Evolutionary conservation across 345 rosid species (phyloP), one percentile per base, ranked within the genome.

Genomic region (Eucalyptus sp.): DNA sequence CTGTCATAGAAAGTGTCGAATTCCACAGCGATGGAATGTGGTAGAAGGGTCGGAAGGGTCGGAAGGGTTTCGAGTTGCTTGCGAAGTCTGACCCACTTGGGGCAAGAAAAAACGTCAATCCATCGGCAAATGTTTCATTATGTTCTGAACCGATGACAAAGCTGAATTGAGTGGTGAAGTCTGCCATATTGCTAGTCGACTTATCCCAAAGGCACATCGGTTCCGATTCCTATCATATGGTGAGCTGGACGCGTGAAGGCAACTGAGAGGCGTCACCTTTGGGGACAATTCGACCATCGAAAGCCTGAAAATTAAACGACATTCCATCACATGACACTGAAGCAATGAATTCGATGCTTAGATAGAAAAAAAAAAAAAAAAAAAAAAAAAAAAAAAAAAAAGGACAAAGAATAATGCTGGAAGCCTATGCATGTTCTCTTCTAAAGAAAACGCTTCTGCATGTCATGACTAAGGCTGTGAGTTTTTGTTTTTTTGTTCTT

Each of bases 21-120:
- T 52, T 91, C 90, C 50, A 91, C 91, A 1, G 90, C 90, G 25
- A 91, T 87, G 27, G 27, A 91, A 79, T 22, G 46, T 71, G 24
- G 88, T 25, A 41, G 91, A 41, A 13, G 13, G 83, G 31, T 33
- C 46, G n/a, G 91, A 41, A 13, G 13, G 83, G 31, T 33, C 46
- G n/a, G 27, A 33, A 24, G 68, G 64, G 54, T 41, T 50, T 50
- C 41, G 46, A 44, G 41, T 16, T 24, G 46, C 89, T 62, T 4
- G 66, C 48, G 27, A 87, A 8, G 86, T 31, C 12, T 3, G 87
- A 86, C 1, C 88, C 90, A 4, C 87, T 62, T 2, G 81, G 87
- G 46, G 24, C 49, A 50, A 92, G 41, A 44, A 92, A 92, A 76
- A 92, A 87, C 2, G 89, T 58, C 49, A 92, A 5, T 13, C 91